Evolutionary conservation across 805 yeast species (phyloP).

Genomic region (Maudiozyma barnettii): DNA sequence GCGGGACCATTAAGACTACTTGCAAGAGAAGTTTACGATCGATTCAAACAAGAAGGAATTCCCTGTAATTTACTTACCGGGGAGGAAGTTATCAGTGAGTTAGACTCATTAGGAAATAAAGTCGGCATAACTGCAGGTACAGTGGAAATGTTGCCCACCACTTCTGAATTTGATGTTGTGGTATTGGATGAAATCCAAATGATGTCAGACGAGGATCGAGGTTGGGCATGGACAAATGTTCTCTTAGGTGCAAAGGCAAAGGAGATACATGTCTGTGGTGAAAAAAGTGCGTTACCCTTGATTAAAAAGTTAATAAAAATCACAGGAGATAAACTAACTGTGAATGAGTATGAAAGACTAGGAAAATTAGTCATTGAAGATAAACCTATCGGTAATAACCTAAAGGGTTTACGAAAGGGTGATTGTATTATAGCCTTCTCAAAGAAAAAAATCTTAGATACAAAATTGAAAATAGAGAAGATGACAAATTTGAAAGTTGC

Average conservation of each 20-base stretch:
- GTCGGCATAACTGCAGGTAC: constrained; percentile 81
- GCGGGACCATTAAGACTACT: constrained; percentile 90
- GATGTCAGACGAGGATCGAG: constrained; percentile 72
- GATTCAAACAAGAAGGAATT: constrained; percentile 55
- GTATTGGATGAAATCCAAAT: constrained; percentile 95
- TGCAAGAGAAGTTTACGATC: constrained; percentile 85
- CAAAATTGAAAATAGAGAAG: constrained; percentile 61
- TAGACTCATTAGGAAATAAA: constrained; percentile 59
- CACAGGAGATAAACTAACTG: constrained; percentile 75
- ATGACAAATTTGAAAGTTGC: constrained; percentile 62
- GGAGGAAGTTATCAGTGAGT: constrained; percentile 75
- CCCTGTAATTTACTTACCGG: constrained; percentile 87
- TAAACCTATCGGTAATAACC: constrained; percentile 21
- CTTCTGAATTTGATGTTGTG: constrained; percentile 66
- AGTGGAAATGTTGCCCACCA: constrained; percentile 80
- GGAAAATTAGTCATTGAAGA: constrained; percentile 57
- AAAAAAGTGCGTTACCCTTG: constrained; percentile 68
- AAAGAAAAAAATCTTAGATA: constrained; percentile 57
- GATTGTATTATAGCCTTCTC: constrained; percentile 89
- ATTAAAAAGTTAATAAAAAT: constrained; percentile 46
- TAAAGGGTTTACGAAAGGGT: constrained; percentile 40
- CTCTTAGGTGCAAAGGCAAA: constrained; percentile 76
- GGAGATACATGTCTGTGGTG: constrained; percentile 91
- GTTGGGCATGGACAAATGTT: constrained; percentile 93
- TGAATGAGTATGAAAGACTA: constrained; percentile 63